phyloP scores from a whole-genome alignment of 2,329 filamentous ascomycete genomes.

The Exophiala aquamarina region DNA sequence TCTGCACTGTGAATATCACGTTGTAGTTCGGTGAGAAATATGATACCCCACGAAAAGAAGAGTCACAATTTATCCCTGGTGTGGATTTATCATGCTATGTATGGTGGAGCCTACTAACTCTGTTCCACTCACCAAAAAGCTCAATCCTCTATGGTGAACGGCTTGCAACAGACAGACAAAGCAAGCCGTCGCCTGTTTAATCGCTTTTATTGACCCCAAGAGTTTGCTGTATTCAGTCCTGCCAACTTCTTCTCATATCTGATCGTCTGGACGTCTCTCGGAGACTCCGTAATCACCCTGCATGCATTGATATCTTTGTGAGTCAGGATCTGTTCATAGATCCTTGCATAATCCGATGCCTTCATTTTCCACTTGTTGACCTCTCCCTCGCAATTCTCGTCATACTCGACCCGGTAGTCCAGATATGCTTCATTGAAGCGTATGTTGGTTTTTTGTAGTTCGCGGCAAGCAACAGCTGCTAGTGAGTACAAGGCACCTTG shows the following conservation, averaged over 20 bases:
- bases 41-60: too few relatives aligned
- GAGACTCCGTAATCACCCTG: slow-evolving; percentile 14
- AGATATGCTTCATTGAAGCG: slow-evolving; percentile 45
- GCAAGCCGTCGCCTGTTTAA: too few relatives aligned
- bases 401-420: slow-evolving; percentile 23
- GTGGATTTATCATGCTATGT: too few relatives aligned
- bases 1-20: too few relatives aligned
- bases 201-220: not conserved
- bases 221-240: not conserved
- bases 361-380: slow-evolving; percentile 13
- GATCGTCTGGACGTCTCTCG: slow-evolving; percentile 10
- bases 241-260: slow-evolving; percentile 8
- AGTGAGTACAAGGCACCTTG: slow-evolving; percentile 42
- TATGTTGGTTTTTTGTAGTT: slow-evolving; percentile 34
- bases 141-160: too few relatives aligned
- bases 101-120: too few relatives aligned
- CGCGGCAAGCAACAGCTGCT: slow-evolving; percentile 31
- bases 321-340: slow-evolving; percentile 21
- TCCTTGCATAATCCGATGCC: slow-evolving; percentile 23
- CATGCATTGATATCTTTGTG: slow-evolving; percentile 16
- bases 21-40: too few relatives aligned
- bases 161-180: too few relatives aligned
- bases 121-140: too few relatives aligned
- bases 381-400: slow-evolving; percentile 30
- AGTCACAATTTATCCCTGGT: too few relatives aligned